These are phyloP conservation scores for Diaporthe citrichinensis DNA, from an alignment of 2,329 filamentous ascomycete genomes.

Conservation along the genomic window DNA sequence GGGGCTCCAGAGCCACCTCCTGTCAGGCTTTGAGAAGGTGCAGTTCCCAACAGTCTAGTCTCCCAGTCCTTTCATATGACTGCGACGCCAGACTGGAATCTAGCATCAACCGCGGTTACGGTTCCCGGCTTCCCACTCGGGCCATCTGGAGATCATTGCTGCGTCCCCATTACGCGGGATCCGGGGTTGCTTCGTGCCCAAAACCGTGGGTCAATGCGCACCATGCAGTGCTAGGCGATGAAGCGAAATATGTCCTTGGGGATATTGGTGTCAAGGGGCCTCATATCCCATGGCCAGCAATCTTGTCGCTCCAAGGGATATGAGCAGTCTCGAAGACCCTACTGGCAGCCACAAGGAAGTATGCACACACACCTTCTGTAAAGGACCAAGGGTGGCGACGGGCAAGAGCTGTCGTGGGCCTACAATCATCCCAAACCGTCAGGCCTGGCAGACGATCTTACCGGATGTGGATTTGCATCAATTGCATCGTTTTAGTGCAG, in stretches of 20 bases:
- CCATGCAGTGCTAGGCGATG: not conserved
- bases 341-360: not conserved
- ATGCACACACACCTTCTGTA: not conserved
- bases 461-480: constrained; percentile 27
- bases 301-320: no score
- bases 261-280: constrained; percentile 9
- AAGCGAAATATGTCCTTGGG: constrained; percentile 25
- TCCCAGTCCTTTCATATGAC: not conserved
- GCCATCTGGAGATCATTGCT: constrained; percentile 30
- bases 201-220: constrained; percentile 26
- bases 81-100: constrained; percentile 10
- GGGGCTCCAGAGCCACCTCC: constrained; percentile 7
- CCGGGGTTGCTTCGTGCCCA: constrained; percentile 20
- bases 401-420: constrained; percentile 26
- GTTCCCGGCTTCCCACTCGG: constrained; percentile 8
- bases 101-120: constrained; percentile 7
- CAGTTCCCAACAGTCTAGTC: not conserved
- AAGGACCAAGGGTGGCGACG: constrained; percentile 28
- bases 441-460: constrained; percentile 27
- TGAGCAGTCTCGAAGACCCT: no score
- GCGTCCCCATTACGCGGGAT: constrained; percentile 22
- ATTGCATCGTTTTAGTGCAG: constrained; percentile 33
- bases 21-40: not conserved
- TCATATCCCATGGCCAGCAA: constrained; percentile 4
- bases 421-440: constrained; percentile 22